Base-by-base conservation (phyloP, 305 asterid species). In the Fraxinus platypoda region DNA sequence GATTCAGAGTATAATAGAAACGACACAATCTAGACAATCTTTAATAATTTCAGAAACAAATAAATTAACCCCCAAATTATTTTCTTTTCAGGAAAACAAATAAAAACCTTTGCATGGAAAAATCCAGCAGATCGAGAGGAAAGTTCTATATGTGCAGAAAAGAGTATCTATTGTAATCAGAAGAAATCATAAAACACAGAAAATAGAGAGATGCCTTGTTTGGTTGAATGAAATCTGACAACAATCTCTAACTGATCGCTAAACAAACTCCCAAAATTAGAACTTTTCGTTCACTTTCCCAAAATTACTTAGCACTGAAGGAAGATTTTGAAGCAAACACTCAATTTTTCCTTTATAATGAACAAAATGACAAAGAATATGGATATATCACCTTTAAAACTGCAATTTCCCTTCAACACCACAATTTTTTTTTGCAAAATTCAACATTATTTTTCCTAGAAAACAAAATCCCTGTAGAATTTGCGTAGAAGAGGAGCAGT, bases 361-460 rank as follows among this genome's bases (percentile, higher is more conserved):
- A 15, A 52, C 25, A 52, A n/a, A 52, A 52, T 3, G 64, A 52
- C 25, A 1, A 52, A 52, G 23, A 17, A 52, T n/a, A 52, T 12
- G 68, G 54, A 76, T 35, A 84, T 74, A 93, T 88, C 88, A 89
- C 94, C 94, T 88, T 86, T 80, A 83, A 74, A 83, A 0, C 74
- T 57, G 25, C 80, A 80, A 81, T 49, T 41, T 64, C 35, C 79
- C 82, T 70, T 76, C 85, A 85, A 78, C 83, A 21, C 85, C 84
- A 78, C 81, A 86, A 81, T 77, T 31, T 71, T 73, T 66, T 84
- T 37, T 75, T 70, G 88, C 68, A 86, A 13, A 46, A 54, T 75
- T 59, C 83, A 84, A 73, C 84, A 54, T 28, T 83, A 77, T 82
- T 81, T 74, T 81, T 59, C 85, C 57, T 72, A 64, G 46, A 78